These are phyloP conservation scores for Globisporangium recalcitrans DNA, from an alignment of 352 stramenopile species.

Conservation along the genomic window DNA sequence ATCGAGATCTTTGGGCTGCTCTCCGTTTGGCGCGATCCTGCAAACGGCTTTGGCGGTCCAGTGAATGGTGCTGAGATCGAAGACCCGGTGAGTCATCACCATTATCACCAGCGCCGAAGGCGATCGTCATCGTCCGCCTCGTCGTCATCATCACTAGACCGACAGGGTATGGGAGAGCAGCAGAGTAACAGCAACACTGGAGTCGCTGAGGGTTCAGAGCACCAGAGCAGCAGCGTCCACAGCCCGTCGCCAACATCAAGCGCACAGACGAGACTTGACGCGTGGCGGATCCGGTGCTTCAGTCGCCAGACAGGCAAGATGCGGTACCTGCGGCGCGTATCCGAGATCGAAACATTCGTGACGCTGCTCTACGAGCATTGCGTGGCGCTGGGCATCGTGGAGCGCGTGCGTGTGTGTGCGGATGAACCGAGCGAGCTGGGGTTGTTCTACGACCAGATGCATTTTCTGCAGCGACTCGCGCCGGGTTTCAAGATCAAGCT, in stretches of 20 bases:
- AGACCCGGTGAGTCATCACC: constrained; percentile 7
- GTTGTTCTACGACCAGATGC: constrained; percentile 59
- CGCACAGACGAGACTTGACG: constrained; percentile 29
- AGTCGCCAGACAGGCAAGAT: constrained; percentile 50
- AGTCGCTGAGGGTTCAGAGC: neutral
- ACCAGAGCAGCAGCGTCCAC: neutral
- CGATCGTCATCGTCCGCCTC: constrained; percentile 5
- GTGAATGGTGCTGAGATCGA: constrained; percentile 24
- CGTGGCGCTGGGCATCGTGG: constrained; percentile 42
- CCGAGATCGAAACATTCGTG: constrained; percentile 61
- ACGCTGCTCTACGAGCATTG: constrained; percentile 66
- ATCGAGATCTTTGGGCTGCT: constrained; percentile 75
- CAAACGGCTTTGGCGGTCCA: constrained; percentile 52
- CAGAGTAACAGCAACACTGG: neutral
- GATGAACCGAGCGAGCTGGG: constrained; percentile 57
- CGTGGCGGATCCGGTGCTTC: constrained; percentile 67
- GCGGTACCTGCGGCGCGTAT: constrained; percentile 46
- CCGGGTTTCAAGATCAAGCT: constrained; percentile 70
- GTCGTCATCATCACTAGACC: constrained; percentile 12
- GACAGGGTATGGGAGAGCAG: neutral
- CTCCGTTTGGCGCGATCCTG: constrained; percentile 57
- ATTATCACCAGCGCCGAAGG: neutral
- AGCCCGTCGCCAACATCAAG: neutral
- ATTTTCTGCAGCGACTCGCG: constrained; percentile 55
- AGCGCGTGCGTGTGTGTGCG: constrained; percentile 63